These are phyloP conservation scores for Dipodascus geniculatus DNA, from an alignment of 805 yeast species.

Conservation along the genomic window DNA sequence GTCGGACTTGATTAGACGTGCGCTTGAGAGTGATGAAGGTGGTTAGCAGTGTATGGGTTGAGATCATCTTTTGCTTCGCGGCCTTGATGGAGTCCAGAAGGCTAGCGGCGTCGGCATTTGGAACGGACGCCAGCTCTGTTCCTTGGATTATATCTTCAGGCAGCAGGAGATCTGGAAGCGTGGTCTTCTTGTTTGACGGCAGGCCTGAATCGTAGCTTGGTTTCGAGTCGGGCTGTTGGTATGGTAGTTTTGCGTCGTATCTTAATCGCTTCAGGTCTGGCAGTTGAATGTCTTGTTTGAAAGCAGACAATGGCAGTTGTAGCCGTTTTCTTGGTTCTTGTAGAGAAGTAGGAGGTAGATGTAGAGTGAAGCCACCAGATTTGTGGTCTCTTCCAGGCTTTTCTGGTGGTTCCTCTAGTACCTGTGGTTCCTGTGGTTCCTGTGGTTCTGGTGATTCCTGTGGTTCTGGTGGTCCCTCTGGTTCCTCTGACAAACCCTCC, in stretches of 20 bases:
- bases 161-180: background rate
- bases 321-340: background rate
- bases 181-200: background rate
- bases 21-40: conserved; percentile 19
- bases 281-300: background rate
- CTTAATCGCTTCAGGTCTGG: background rate
- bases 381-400: too few species aligned
- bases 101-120: background rate
- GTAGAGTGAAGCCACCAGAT: background rate
- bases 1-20: conserved; percentile 17
- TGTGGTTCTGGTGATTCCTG: too few species aligned
- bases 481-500: background rate
- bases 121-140: background rate
- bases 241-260: background rate
- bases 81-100: background rate
- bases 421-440: background rate
- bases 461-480: too few species aligned
- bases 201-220: background rate
- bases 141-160: background rate
- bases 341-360: background rate
- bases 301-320: background rate
- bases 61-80: conserved; percentile 13
- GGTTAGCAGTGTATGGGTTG: conserved; percentile 18
- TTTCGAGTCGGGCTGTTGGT: background rate
- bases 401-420: background rate